Evolutionary conservation across 495 filamentous ascomycete species (phyloP), one percentile per base, ranked within the genome.

Genomic region (Parachaetomium inaequale): DNA sequence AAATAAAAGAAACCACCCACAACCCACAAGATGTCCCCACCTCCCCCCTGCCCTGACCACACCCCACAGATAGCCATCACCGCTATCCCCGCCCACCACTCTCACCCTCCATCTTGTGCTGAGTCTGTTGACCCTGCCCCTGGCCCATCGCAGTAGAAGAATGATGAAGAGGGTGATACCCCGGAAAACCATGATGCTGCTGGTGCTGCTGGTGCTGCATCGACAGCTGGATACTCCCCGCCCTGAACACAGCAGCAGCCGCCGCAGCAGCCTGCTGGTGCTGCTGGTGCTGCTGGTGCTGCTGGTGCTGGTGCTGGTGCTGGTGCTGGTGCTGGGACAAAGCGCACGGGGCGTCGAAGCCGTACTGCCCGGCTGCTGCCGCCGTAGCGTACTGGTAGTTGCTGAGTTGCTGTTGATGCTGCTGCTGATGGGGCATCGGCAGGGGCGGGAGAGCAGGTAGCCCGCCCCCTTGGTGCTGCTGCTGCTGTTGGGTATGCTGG

Each of bases 201-300:
- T 46, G 54, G 6, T 57, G 54, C 11, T 31, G 36, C 21, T 28
- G 15, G 11, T 46, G 26, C 38, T 38, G 36, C 7, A 46, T 12
- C 34, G 52, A 21, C 31, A 38, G 32, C 11, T 38, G 31, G 52
- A 26, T 55, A 8, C 21, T 38, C 2, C 49, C 28, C 0, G 14
- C 14, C 4, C 28, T 17, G 29, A 31, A 31, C 26, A 31, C 15
- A 15, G 38, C 38, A n/a, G n/a, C n/a, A n/a, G n/a, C n/a, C n/a
- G n/a, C n/a, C n/a, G n/a, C n/a, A n/a, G n/a, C 8, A 42, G 12
- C 12, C 3, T 56, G 23, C 2, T 58, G 56, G 5, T 58, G 43
- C 3, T 49, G 56, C 21, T 47, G 43, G 7, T 38, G 40, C 31
- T 50, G 45, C 4, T 46, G 58, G 1, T 55, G 59, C n/a, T 61